A percentile compares a stretch with the other conserved stretches of the same genome.
Conservation (phyloP, 139 green algal genomes). For the Mesostigma viride region DNA sequence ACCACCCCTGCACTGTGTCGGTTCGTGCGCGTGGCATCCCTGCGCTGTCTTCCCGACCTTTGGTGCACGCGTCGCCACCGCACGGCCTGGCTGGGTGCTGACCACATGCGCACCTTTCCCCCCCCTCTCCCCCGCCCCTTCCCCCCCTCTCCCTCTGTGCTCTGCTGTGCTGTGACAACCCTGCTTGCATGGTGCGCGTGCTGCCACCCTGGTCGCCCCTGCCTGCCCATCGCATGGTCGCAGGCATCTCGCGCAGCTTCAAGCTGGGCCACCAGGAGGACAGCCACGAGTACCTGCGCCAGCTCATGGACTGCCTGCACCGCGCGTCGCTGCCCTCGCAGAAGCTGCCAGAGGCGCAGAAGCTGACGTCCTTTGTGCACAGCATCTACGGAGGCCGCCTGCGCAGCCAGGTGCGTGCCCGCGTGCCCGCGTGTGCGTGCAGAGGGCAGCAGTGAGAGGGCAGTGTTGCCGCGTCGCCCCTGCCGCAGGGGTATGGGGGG, state of each 20-base stretch:
- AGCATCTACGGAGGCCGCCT: slow-evolving; percentile 79
- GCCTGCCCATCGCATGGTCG: too few species aligned
- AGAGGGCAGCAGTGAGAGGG: neutral
- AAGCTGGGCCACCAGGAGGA: slow-evolving; percentile 45
- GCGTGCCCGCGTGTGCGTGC: neutral
- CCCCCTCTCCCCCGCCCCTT: too few species aligned
- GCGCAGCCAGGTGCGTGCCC: slow-evolving; percentile 56
- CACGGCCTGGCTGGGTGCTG: too few species aligned
- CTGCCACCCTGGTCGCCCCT: too few species aligned
- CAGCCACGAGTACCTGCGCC: slow-evolving; percentile 50
- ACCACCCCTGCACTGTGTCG: too few species aligned
- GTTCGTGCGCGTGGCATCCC: too few species aligned
- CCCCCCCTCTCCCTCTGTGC: too few species aligned
- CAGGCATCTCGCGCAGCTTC: slow-evolving; percentile 21
- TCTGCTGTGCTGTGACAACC: too few species aligned
- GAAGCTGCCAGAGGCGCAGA: slow-evolving; percentile 40
- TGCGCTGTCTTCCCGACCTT: too few species aligned
- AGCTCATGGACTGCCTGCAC: slow-evolving; percentile 40
- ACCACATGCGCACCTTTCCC: too few species aligned
- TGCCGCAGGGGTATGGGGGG: neutral
- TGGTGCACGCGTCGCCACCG: too few species aligned
- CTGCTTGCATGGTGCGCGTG: too few species aligned
- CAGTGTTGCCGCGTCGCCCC: neutral
- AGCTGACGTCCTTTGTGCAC: slow-evolving; percentile 66
- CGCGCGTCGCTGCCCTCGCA: slow-evolving; percentile 14